These are phyloP conservation scores for Yarrowia phangngaensis DNA, from an alignment of 805 yeast genomes.

Conservation along the genomic window DNA sequence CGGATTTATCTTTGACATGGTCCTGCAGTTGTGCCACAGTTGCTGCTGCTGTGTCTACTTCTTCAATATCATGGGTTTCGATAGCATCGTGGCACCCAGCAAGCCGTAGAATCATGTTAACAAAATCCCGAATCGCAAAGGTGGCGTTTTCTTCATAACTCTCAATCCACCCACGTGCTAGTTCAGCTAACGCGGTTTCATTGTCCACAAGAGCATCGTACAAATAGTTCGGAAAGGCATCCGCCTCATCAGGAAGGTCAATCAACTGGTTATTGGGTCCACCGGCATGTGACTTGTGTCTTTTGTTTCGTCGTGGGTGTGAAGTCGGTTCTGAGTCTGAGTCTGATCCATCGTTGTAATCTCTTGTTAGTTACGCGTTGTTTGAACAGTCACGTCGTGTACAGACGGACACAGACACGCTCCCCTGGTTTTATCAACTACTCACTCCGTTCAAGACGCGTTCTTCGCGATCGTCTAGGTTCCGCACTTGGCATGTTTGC, in stretches of 20 bases:
- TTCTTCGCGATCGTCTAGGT: slow-evolving; percentile 35
- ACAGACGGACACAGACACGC: too few species aligned
- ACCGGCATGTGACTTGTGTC: slow-evolving; percentile 10
- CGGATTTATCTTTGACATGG: slow-evolving; percentile 52
- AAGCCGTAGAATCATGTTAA: slow-evolving; percentile 65
- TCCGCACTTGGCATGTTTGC: slow-evolving; percentile 24
- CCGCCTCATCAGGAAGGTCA: slow-evolving; percentile 20
- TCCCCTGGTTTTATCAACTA: too few species aligned
- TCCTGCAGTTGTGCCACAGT: slow-evolving; percentile 71
- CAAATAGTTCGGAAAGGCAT: slow-evolving; percentile 22
- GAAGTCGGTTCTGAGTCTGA: slow-evolving; percentile 2
- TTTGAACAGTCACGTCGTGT: slow-evolving; percentile 1
- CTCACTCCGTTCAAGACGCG: slow-evolving; percentile 34
- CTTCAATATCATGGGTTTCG: slow-evolving; percentile 70
- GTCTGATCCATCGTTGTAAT: slow-evolving; percentile 11
- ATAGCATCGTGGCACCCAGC: slow-evolving; percentile 69
- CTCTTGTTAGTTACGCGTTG: slow-evolving; percentile 3
- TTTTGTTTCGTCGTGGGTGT: slow-evolving; percentile 4
- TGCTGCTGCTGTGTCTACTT: slow-evolving; percentile 63
- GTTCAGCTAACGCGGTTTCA: slow-evolving; percentile 49
- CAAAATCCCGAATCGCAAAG: slow-evolving; percentile 54
- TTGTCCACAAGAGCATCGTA: slow-evolving; percentile 48
- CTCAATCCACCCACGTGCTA: slow-evolving; percentile 58
- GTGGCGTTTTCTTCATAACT: slow-evolving; percentile 46
- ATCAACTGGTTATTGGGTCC: slow-evolving; percentile 15